These are phyloP conservation scores for Stenocarpella maydis DNA, from an alignment of 2,329 filamentous ascomycete genomes.

Conservation along the genomic window DNA sequence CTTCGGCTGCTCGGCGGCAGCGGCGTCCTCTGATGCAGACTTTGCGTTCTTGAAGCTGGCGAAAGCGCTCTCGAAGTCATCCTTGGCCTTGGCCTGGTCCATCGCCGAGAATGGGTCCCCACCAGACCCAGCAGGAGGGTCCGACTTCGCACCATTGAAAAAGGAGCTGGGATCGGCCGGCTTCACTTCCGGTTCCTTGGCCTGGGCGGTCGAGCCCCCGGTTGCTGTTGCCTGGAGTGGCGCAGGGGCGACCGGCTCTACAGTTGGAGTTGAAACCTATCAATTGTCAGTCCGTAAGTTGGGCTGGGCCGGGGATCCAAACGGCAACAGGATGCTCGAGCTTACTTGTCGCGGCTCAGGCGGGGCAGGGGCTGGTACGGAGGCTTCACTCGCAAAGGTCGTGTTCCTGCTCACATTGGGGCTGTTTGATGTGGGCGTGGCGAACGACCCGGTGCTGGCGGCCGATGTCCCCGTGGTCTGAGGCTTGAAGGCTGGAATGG, in stretches of 20 bases:
- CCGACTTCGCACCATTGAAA: constrained; percentile 29
- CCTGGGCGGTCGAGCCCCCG: constrained; percentile 34
- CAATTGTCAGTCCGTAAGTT: constrained; percentile 39
- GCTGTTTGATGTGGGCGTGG: constrained; percentile 64
- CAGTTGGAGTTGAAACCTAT: constrained; percentile 38
- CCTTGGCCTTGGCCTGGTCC: constrained; percentile 70
- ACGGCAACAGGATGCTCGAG: constrained; percentile 74
- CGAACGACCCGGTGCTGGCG: constrained; percentile 59
- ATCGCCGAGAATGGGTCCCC: constrained; percentile 62
- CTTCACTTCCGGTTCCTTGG: constrained; percentile 31
- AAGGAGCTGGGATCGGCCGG: constrained; percentile 29
- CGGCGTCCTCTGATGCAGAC: constrained; percentile 51
- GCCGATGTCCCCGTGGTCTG: constrained; percentile 66
- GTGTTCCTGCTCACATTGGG: constrained; percentile 69
- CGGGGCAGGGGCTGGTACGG: constrained; percentile 68
- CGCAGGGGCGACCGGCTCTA: constrained; percentile 40
- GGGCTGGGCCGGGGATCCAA: constrained; percentile 72
- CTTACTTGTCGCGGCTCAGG: constrained; percentile 80
- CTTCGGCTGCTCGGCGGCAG: constrained; percentile 52
- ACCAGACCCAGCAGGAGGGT: constrained; percentile 25
- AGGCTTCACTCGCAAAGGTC: constrained; percentile 63
- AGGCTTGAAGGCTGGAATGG: constrained; percentile 68
- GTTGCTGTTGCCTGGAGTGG: constrained; percentile 46
- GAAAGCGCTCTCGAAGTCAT: constrained; percentile 87
- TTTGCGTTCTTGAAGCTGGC: constrained; percentile 72